Evolutionary conservation across 768 basidiomycete genomes (phyloP), one percentile per base, ranked within the genome.

Genomic region (Mycena sanguinolenta): DNA sequence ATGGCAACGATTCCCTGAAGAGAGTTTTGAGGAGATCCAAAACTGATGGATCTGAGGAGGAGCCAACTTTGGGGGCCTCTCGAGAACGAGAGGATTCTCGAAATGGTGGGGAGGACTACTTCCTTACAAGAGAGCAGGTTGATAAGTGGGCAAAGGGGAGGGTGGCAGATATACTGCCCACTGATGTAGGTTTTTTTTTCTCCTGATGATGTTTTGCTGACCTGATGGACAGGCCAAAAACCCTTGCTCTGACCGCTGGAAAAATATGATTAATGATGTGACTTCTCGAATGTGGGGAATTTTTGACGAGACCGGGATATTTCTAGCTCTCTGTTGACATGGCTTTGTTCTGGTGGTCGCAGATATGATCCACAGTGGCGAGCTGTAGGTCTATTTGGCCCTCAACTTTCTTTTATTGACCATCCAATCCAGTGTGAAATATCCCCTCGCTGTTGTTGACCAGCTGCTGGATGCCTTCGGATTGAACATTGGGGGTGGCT

Each of bases 1-100:
- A 80, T 44, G 75, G 76, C 10, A 78, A 79, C 57, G 69, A 77
- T 19, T 44, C 42, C 1, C 42, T 44, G 7, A 44, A 44, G 42
- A 2, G 42, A 44, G 42, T 44, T 19, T 44, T 44, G 42, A 44
- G 42, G 17, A 2, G 17, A 17, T 14, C 42, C 13, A 44, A 44
- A 19, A 44, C 42, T 19, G 17, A 44, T 19, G 42, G 42, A 14
- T 44, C 42, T 12, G 42, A 44, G 42, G 16, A 44, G 42, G 42
- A 44, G 42, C 42, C 17, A 19, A 44, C 17, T 17, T 19, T 44
- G 42, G 42, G 42, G 16, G 16, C 42, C 21, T 44, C 42, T 1
- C 16, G 21, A 19, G 42, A 44, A 19, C 42, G 42, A 19, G 42
- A 44, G 17, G 42, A 44, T 44, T 44, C 42, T 44, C 42, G 42